Conservation (phyloP, 352 stramenopile species). For the Peronospora tabacina region DNA sequence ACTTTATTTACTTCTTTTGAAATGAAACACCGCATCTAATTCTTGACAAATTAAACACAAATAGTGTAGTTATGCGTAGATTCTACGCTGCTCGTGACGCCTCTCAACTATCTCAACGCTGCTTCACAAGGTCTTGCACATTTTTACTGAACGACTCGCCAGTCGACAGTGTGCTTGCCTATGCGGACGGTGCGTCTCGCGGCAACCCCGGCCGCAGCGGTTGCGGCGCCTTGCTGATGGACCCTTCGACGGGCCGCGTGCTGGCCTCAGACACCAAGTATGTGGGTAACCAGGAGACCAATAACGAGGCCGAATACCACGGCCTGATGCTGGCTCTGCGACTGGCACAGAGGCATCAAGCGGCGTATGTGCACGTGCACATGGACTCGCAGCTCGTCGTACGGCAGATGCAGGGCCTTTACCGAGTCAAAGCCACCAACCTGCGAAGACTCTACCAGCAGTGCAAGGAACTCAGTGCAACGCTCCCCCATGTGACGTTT, state of each 20-base stretch:
- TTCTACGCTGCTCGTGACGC: neutral
- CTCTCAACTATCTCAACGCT: conserved; percentile 2
- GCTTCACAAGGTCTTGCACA: conserved; percentile 4
- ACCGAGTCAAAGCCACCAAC: conserved; percentile 60
- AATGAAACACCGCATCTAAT: too few species aligned
- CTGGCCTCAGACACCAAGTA: conserved; percentile 38
- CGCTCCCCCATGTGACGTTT: conserved; percentile 39
- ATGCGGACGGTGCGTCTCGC: conserved; percentile 61
- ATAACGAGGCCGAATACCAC: conserved; percentile 70
- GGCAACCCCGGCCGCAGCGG: conserved; percentile 57
- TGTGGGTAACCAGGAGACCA: conserved; percentile 55
- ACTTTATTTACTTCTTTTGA: too few species aligned
- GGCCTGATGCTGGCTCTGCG: conserved; percentile 52
- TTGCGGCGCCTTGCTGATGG: conserved; percentile 53
- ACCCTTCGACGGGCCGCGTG: conserved; percentile 31
- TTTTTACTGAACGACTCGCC: neutral
- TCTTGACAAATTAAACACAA: too few species aligned
- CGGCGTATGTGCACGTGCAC: conserved; percentile 37
- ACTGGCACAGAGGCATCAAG: conserved; percentile 36
- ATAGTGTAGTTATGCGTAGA: conserved; percentile 2
- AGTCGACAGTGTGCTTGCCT: conserved; percentile 29
- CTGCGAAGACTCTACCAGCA: conserved; percentile 38
- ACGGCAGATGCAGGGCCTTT: conserved; percentile 62
- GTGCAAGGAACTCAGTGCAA: conserved; percentile 29
- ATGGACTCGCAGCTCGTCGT: conserved; percentile 82